Conservation (phyloP, 129 eudicot species). For the Helianthus tuberosus region DNA sequence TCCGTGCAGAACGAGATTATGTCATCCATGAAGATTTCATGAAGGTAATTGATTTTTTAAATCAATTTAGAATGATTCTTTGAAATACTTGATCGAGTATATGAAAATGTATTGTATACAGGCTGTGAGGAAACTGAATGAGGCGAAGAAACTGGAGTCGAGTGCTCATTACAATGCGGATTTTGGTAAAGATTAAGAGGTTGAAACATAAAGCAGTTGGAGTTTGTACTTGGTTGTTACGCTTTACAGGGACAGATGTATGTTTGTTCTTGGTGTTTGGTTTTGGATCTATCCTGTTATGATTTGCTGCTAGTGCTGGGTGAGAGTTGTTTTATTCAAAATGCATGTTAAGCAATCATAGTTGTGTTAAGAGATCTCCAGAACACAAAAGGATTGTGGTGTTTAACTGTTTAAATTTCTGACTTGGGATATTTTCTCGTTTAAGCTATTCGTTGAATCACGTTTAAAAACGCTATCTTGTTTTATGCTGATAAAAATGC, state of each 20-base stretch:
- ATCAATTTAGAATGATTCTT: background rate
- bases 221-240: background rate
- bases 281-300: background rate
- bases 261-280: conserved; percentile 7
- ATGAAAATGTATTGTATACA: conserved; percentile 20
- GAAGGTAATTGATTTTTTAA: conserved; percentile 59
- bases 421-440: background rate
- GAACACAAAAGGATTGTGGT: background rate
- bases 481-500: background rate
- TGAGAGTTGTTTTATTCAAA: conserved; percentile 8
- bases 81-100: background rate
- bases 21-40: conserved; percentile 99
- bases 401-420: background rate
- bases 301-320: conserved; percentile 9
- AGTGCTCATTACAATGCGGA: conserved; percentile 92
- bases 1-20: conserved; percentile 98
- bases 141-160: conserved; percentile 97
- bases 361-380: background rate
- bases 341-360: conserved; percentile 9
- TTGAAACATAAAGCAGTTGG: background rate
- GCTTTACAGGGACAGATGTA: background rate
- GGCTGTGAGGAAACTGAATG: conserved; percentile 89
- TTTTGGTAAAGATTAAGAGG: conserved; percentile 78
- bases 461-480: background rate
- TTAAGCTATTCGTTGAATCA: background rate